Evolutionary conservation across 1,139 yeast genomes (phyloP).

Genomic region (Magnusiomyces magnusii): DNA sequence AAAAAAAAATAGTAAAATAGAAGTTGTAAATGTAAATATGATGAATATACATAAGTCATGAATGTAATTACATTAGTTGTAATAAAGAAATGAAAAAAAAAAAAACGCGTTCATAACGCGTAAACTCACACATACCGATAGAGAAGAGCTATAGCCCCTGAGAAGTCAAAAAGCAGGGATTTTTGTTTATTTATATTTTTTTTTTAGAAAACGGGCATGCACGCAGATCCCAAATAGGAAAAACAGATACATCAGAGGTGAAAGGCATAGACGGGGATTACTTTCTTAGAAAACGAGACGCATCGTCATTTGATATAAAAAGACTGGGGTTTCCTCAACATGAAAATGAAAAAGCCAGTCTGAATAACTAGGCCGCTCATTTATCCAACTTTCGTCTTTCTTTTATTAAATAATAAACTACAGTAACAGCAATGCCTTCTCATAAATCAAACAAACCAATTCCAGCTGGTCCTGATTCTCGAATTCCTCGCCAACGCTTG

Average conservation of each 20-base stretch:
- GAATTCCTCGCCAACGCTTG: constrained; percentile 5
- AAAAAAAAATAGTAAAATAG: no score
- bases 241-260: not conserved
- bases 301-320: not conserved
- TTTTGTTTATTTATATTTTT: not conserved
- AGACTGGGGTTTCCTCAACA: not conserved
- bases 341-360: not conserved
- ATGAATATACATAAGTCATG: not conserved
- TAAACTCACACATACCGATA: no score
- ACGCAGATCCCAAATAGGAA: not conserved
- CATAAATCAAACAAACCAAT: not conserved
- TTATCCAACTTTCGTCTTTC: not conserved
- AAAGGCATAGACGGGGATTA: not conserved
- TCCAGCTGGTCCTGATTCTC: not conserved
- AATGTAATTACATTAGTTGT: not conserved
- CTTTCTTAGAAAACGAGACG: not conserved
- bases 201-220: not conserved
- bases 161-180: not conserved
- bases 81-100: not conserved
- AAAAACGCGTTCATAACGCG: not conserved
- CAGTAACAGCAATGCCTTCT: not conserved
- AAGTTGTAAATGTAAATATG: not conserved
- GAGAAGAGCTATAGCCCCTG: not conserved
- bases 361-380: no score
- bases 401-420: not conserved